phyloP scores from a whole-genome alignment of 306 rosid species.

The Malus fusca region DNA sequence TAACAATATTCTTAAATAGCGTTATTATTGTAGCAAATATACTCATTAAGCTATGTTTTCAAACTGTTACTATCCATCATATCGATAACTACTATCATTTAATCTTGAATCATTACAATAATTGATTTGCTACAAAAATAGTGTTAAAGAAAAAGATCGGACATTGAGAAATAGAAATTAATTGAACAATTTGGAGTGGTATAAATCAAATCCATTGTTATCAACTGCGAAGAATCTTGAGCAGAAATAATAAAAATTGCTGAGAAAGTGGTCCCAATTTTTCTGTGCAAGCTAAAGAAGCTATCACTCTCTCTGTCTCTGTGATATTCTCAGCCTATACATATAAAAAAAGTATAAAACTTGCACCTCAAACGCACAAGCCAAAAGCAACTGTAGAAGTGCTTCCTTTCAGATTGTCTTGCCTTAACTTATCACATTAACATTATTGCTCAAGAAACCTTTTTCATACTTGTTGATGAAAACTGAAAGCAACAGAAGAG shows the following conservation, averaged over 20 bases:
- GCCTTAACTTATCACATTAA: slow-evolving; percentile 15
- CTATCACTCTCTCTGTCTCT: neutral
- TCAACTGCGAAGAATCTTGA: slow-evolving; percentile 4
- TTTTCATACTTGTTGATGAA: slow-evolving; percentile 12
- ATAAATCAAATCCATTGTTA: neutral
- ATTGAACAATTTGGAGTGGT: neutral
- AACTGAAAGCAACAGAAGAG: slow-evolving; percentile 6
- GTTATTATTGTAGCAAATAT: neutral
- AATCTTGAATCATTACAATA: too few relatives aligned
- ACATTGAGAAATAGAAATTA: neutral
- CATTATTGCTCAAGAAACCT: slow-evolving; percentile 16
- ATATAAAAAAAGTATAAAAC: neutral
- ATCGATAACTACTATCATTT: too few relatives aligned
- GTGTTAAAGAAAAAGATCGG: neutral
- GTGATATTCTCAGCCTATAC: neutral
- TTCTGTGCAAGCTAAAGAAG: neutral
- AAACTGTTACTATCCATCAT: too few relatives aligned
- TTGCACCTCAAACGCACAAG: slow-evolving; percentile 32
- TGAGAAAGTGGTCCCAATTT: slow-evolving; percentile 35
- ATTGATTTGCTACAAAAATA: neutral
- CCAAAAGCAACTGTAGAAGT: slow-evolving; percentile 21
- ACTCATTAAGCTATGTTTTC: neutral
- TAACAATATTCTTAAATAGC: too few relatives aligned
- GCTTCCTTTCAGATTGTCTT: slow-evolving; percentile 40
- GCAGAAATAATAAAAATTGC: slow-evolving; percentile 18